Conservation (phyloP, 176 grass and related monocot species). For the Triticum dicoccoides region DNA sequence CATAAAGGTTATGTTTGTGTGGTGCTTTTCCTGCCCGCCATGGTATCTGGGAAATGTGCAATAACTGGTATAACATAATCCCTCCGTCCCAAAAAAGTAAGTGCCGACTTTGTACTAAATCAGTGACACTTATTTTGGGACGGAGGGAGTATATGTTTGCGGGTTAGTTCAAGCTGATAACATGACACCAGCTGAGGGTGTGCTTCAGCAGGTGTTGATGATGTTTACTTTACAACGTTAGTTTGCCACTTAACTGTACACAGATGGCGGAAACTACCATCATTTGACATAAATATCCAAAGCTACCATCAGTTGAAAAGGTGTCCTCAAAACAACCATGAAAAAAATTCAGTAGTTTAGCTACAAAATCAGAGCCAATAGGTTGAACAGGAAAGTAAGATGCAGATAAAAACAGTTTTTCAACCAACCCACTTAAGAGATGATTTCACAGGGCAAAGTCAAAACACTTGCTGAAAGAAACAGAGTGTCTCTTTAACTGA, state of each 20-base stretch:
- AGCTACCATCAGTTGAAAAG: not conserved
- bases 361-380: not conserved
- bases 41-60: not conserved
- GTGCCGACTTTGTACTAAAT: too few species aligned
- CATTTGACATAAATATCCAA: not conserved
- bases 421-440: too few species aligned
- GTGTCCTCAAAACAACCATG: not conserved
- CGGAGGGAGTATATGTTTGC: not conserved
- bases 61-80: not conserved
- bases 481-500: not conserved
- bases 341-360: not conserved
- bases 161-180: not conserved
- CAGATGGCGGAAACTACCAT: not conserved
- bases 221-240: not conserved
- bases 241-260: not conserved
- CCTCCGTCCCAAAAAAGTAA: too few species aligned
- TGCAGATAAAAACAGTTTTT: not conserved
- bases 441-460: not conserved
- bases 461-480: not conserved
- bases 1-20: not conserved
- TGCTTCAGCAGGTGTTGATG: not conserved
- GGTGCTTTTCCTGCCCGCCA: not conserved
- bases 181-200: not conserved
- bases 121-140: too few species aligned
- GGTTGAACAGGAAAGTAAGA: not conserved